These are phyloP conservation scores for Conticribra weissflogii DNA, from an alignment of 108 stramenopile genomes.

Conservation along the genomic window DNA sequence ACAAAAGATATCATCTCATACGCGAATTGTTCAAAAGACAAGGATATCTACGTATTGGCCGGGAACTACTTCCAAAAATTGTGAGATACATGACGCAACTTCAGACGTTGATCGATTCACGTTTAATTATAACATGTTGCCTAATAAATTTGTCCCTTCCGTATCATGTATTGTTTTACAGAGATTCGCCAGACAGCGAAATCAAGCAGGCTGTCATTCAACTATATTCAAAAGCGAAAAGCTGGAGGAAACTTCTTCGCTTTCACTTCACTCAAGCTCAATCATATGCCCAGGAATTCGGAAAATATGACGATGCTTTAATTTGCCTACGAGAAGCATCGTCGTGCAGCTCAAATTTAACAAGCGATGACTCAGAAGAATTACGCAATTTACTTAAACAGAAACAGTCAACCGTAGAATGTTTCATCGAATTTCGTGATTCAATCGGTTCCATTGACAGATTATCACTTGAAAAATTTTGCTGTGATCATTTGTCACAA, in stretches of 20 bases:
- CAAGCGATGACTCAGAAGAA: not conserved
- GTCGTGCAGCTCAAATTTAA: not conserved
- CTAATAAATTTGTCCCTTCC: too few species aligned
- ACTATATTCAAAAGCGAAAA: conserved; percentile 77
- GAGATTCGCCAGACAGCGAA: too few species aligned
- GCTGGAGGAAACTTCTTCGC: conserved; percentile 53
- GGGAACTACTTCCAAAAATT: conserved; percentile 75
- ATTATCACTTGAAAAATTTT: conserved; percentile 14
- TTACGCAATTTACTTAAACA: conserved; percentile 12
- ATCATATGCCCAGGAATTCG: conserved; percentile 68
- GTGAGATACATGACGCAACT: conserved; percentile 8
- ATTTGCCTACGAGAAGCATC: too few species aligned
- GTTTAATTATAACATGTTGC: too few species aligned
- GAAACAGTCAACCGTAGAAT: conserved; percentile 12
- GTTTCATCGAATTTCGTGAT: conserved; percentile 1
- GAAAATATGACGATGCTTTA: conserved; percentile 64
- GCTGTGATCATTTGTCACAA: conserved; percentile 18
- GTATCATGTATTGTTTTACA: too few species aligned
- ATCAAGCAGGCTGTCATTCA: conserved; percentile 67
- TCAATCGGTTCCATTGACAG: conserved; percentile 10
- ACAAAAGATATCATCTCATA: conserved; percentile 72
- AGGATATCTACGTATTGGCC: conserved; percentile 73
- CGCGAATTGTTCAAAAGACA: conserved; percentile 49
- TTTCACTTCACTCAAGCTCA: conserved; percentile 75
- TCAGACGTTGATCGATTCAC: too few species aligned